A percentile compares a stretch with the other conserved stretches of the same genome.
phyloP scores from a whole-genome alignment of 2,329 filamentous ascomycete species.

The Ambrosiella cleistominuta region DNA sequence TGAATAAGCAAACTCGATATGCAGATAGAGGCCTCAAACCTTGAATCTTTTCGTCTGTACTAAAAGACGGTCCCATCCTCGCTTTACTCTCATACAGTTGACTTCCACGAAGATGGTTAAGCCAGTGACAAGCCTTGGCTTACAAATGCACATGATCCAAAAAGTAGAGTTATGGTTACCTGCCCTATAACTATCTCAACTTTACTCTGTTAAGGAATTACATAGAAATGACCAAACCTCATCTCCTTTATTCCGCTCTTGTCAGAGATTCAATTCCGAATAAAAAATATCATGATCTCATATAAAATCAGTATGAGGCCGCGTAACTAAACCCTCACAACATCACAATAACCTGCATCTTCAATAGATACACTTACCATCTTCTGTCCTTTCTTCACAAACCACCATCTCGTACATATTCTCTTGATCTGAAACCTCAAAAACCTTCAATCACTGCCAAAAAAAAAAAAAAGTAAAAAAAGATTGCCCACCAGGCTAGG shows the following conservation, averaged over 20 bases:
- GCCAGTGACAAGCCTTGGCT: neutral
- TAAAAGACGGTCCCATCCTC: neutral
- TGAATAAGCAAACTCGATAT: neutral
- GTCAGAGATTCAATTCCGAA: too few species aligned
- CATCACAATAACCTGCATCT: too few species aligned
- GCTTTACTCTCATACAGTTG: neutral
- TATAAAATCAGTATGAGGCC: too few species aligned
- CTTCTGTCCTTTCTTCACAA: neutral
- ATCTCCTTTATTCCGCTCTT: too few species aligned
- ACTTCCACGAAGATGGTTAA: neutral
- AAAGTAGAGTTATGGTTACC: neutral
- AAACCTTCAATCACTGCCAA: neutral
- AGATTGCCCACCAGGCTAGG: neutral
- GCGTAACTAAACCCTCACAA: too few species aligned
- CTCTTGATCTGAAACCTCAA: neutral
- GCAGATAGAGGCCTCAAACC: neutral
- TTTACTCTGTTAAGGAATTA: neutral
- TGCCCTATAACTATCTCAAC: neutral
- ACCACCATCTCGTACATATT: neutral
- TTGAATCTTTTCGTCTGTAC: neutral
- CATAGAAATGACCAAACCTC: neutral
- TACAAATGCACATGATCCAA: neutral
- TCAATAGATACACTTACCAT: neutral
- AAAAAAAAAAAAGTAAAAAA: neutral
- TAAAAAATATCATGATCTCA: too few species aligned